Evolutionary conservation across 331 rosid species (phyloP).

Genomic region (Rosa hybrid): DNA sequence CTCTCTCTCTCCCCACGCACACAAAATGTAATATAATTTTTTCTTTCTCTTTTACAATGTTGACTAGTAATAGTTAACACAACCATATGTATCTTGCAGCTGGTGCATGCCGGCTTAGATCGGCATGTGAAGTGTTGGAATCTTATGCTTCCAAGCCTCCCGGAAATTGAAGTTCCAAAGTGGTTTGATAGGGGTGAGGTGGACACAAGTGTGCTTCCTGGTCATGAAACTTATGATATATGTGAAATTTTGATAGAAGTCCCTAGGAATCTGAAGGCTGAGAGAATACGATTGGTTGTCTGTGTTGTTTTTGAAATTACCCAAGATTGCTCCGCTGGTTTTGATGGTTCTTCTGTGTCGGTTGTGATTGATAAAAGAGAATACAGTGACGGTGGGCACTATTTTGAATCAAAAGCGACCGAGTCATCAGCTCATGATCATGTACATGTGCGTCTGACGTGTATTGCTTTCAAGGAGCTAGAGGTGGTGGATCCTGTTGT

Average conservation of each 20-base stretch:
- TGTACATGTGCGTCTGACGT: neutral
- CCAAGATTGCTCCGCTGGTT: too few species aligned
- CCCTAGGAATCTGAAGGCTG: neutral
- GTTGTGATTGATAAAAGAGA: neutral
- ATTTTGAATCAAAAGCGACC: neutral
- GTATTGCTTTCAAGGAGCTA: neutral
- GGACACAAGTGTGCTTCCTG: neutral
- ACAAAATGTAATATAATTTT: too few species aligned
- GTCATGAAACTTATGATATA: neutral
- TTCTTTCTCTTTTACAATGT: too few species aligned
- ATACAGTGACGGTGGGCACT: too few species aligned
- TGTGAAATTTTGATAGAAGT: neutral
- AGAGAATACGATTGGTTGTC: neutral
- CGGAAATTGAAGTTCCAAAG: neutral
- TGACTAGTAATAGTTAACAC: neutral
- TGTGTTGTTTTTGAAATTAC: neutral
- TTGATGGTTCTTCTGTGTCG: neutral
- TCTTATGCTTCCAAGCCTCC: neutral
- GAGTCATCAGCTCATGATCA: neutral
- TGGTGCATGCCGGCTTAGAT: neutral
- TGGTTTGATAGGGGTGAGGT: neutral
- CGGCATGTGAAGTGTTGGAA: neutral
- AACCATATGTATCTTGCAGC: neutral
- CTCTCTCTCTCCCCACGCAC: too few species aligned
- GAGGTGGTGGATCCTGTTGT: neutral